Conservation (phyloP, 2,329 filamentous ascomycete species). For the Aaosphaeria pasadenensis region DNA sequence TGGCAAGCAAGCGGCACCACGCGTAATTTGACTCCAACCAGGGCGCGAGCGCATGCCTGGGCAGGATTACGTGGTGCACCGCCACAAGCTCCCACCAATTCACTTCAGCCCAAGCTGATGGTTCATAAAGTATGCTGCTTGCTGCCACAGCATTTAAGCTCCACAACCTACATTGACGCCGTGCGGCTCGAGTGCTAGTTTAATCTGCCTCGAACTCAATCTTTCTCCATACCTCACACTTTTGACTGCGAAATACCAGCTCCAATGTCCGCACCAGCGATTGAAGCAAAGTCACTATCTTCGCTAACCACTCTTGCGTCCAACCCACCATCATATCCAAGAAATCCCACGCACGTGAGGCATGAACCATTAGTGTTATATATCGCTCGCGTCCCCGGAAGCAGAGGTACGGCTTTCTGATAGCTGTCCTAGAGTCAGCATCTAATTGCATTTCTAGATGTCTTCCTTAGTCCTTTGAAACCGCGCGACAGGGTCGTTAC, state of each 20-base stretch:
- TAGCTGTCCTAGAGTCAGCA: not conserved
- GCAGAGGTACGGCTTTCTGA: constrained; percentile 61
- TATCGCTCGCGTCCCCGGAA: constrained; percentile 89
- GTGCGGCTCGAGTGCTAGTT: no score
- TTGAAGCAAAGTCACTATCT: constrained; percentile 82
- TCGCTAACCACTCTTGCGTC: constrained; percentile 76
- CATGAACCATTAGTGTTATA: constrained; percentile 79
- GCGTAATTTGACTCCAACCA: no score
- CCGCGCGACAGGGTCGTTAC: constrained; percentile 87
- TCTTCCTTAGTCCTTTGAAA: constrained; percentile 88
- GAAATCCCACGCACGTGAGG: constrained; percentile 67
- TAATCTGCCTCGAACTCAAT: no score
- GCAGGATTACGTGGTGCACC: no score
- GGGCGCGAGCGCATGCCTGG: no score
- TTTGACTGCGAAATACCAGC: not conserved
- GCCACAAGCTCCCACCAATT: no score
- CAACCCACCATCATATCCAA: constrained; percentile 82
- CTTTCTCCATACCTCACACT: no score
- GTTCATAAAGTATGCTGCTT: no score
- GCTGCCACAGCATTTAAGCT: no score
- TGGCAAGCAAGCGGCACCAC: not conserved
- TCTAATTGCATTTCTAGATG: constrained; percentile 55
- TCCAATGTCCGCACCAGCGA: constrained; percentile 33
- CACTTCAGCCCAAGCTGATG: no score
- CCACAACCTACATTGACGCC: no score